Conservation (phyloP, 768 basidiomycete species). For the Phylloporus rhodoxanthus region DNA sequence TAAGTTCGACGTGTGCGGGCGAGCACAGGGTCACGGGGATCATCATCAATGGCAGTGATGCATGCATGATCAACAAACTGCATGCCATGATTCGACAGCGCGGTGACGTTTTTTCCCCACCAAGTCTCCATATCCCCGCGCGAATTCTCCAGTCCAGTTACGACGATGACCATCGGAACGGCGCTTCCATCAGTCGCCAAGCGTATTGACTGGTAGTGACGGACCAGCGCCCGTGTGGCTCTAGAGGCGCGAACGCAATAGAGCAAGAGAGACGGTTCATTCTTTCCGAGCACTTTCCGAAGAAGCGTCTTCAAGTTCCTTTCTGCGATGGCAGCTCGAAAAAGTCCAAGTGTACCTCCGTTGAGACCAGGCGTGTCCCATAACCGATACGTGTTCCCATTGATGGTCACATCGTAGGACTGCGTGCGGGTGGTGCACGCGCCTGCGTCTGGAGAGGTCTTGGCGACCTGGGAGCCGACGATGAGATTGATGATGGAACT, state of each 20-base stretch:
- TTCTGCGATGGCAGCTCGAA: conserved; percentile 20
- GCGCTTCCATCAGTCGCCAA: conserved; percentile 24
- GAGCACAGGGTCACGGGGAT: conserved; percentile 12
- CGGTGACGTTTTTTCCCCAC: conserved; percentile 27
- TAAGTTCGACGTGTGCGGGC: conserved; percentile 16
- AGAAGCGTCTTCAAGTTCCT: conserved; percentile 30
- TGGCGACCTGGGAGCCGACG: conserved; percentile 24
- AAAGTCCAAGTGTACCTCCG: conserved; percentile 25
- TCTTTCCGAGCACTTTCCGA: conserved; percentile 27
- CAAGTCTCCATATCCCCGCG: conserved; percentile 30
- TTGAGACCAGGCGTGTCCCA: conserved; percentile 35
- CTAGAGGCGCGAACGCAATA: conserved; percentile 38
- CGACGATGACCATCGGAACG: conserved; percentile 35
- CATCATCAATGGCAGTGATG: conserved; percentile 27
- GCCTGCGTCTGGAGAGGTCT: conserved; percentile 27
- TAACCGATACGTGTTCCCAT: conserved; percentile 17
- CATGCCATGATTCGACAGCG: conserved; percentile 21
- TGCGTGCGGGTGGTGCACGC: conserved; percentile 33
- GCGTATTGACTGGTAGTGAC: conserved; percentile 35
- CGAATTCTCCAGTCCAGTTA: conserved; percentile 37
- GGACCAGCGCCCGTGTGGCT: conserved; percentile 33
- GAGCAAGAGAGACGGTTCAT: conserved; percentile 36
- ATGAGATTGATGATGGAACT: conserved; percentile 42
- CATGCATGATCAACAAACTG: conserved; percentile 28
- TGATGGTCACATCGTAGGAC: conserved; percentile 22